Evolutionary conservation across 2,329 filamentous ascomycete species (phyloP), one percentile per base, ranked within the genome.

Genomic region (Penicillium sp.): DNA sequence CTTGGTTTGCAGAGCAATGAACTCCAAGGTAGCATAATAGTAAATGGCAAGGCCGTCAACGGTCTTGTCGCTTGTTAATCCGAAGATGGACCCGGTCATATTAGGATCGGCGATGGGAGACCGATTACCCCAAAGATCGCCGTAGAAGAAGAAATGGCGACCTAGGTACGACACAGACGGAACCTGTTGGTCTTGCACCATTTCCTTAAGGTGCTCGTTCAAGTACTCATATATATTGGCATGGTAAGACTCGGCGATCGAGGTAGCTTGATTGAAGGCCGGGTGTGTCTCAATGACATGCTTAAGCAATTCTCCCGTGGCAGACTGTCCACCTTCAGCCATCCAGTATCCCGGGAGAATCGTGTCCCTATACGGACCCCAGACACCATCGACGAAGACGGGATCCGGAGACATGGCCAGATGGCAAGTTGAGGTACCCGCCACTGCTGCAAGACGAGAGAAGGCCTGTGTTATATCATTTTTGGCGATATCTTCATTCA

Each of bases 101-200:
- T 87, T 90, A 26, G 93, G 83, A 71, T 99, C 93, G 4, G 95
- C 93, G 57, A 99, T 85, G 1, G 95, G 95, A 21, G 92, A 96
- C 42, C 95, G 88, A 79, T 99, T 99, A 60, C 95, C 95, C 84
- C 96, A 98, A 4, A 98, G 83, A 72, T 99, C 95, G 62, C 95
- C 95, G 75, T 99, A 99, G 81, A 99, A 96, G 85, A 99, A 99
- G 79, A 96, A 90, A 76, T 99, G 93, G 9, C 93, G 90, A 13
- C 88, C 92, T 2, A 99, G 82, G 75, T 93, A 96, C 19, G 91
- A 88, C 61, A 98, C 84, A 52, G 86, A 87, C 0, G 93, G 93
- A 2, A 91, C 91, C 2, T 82, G 79, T 25, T 80, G 77, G 68
- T 87, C 87, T 67, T 88, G 83, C 25, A 84, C 84, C 81, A 98